Conservation (phyloP, 768 basidiomycete species). For the Rhizopogon vinicolor region DNA sequence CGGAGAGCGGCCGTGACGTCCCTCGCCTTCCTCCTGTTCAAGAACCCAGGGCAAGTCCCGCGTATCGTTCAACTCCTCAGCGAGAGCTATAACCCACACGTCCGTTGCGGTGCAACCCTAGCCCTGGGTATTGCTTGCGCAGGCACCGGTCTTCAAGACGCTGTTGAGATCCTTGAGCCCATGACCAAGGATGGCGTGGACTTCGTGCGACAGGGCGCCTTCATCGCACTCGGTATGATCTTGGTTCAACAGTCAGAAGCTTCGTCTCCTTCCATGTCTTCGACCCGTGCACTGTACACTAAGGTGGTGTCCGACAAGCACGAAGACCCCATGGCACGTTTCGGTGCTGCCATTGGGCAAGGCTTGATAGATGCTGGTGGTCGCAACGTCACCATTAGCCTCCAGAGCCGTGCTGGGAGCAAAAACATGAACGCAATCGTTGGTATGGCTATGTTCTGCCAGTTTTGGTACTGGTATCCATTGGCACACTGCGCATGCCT, state of each 20-base stretch:
- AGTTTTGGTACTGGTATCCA: conserved; percentile 99
- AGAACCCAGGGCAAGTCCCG: conserved; percentile 94
- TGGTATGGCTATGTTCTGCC: conserved; percentile 97
- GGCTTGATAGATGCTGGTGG: conserved; percentile 98
- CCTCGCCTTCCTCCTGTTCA: conserved; percentile 94
- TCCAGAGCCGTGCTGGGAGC: conserved; percentile 91
- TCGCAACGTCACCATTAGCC: conserved; percentile 89
- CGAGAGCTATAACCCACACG: conserved; percentile 99
- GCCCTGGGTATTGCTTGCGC: conserved; percentile 97
- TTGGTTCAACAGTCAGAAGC: conserved; percentile 95
- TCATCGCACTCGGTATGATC: conserved; percentile 94
- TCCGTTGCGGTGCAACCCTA: conserved; percentile 93
- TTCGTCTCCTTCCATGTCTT: conserved; percentile 73
- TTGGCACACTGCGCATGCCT: conserved; percentile 89
- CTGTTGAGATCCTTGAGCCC: conserved; percentile 93
- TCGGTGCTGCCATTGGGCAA: conserved; percentile 94
- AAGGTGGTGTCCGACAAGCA: conserved; percentile 96
- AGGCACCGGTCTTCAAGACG: conserved; percentile 89
- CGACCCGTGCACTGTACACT: conserved; percentile 78
- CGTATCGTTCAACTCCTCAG: conserved; percentile 94
- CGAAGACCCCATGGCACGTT: conserved; percentile 98
- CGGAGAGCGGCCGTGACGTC: conserved; percentile 94
- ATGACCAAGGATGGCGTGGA: conserved; percentile 98
- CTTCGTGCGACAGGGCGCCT: conserved; percentile 97
- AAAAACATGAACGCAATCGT: conserved; percentile 92